Percentiles rank a stretch among this genome's conserved stretches.
These are phyloP conservation scores for Ogataea pignaliae DNA, from an alignment of 805 yeast species.

Conservation along the genomic window DNA sequence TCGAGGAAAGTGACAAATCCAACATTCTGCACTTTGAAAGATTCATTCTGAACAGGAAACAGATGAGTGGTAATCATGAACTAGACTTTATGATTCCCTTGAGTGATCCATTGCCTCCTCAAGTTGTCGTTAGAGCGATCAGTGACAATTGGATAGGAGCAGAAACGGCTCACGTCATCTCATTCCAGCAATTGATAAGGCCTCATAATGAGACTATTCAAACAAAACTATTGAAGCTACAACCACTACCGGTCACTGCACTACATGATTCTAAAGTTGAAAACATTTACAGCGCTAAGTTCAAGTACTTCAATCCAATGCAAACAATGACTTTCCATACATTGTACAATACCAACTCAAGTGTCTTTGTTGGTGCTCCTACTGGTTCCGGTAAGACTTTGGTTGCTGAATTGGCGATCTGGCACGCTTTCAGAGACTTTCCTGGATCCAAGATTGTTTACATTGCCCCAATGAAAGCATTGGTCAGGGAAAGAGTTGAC, in stretches of 20 bases:
- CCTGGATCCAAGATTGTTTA: slow-evolving; percentile 81
- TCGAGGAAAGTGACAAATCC: slow-evolving; percentile 77
- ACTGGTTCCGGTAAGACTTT: slow-evolving; percentile 98
- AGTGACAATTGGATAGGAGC: slow-evolving; percentile 91
- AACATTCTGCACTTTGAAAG: slow-evolving; percentile 79
- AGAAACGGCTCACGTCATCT: slow-evolving; percentile 68
- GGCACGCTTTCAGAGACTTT: slow-evolving; percentile 86
- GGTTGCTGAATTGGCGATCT: slow-evolving; percentile 93
- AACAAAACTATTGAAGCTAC: slow-evolving; percentile 72
- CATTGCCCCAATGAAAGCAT: slow-evolving; percentile 87
- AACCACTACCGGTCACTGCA: slow-evolving; percentile 84
- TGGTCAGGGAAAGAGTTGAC: slow-evolving; percentile 77
- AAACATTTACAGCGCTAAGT: slow-evolving; percentile 58
- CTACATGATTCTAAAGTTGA: slow-evolving; percentile 66
- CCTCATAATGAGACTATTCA: slow-evolving; percentile 85
- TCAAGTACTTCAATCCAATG: slow-evolving; percentile 94
- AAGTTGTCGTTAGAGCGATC: slow-evolving; percentile 69
- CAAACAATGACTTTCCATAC: slow-evolving; percentile 96
- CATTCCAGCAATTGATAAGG: slow-evolving; percentile 84
- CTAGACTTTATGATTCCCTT: slow-evolving; percentile 92
- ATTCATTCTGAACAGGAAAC: slow-evolving; percentile 60
- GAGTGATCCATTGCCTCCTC: slow-evolving; percentile 85
- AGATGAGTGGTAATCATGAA: slow-evolving; percentile 53
- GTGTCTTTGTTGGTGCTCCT: slow-evolving; percentile 93
- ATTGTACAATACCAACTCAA: slow-evolving; percentile 70